Percentiles rank a stretch among this genome's conserved stretches.
phyloP scores from a whole-genome alignment of 148 eudicot species.

The Fallopia convolvulus region DNA sequence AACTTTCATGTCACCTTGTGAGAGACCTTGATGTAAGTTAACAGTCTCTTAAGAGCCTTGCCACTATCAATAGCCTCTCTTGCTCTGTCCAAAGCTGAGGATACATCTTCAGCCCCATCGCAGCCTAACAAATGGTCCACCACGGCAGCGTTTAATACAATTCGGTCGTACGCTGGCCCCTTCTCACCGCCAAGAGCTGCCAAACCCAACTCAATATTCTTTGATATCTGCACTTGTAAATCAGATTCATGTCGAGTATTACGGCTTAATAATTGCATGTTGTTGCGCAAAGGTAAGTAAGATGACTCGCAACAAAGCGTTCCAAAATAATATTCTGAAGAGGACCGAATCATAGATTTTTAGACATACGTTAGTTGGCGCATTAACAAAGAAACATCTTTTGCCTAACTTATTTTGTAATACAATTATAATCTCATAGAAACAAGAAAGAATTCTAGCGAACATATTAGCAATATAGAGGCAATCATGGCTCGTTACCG shows the following conservation, averaged over 20 bases:
- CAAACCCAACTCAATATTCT: slow-evolving; percentile 84
- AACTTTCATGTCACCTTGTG: slow-evolving; percentile 34
- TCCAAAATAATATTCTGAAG: background rate
- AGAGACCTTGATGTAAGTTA: slow-evolving; percentile 65
- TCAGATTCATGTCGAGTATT: background rate
- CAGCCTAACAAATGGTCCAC: slow-evolving; percentile 93
- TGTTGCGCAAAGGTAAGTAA: background rate
- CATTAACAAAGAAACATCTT: background rate
- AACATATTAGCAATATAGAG: background rate
- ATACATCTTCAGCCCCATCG: slow-evolving; percentile 71
- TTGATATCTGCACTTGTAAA: slow-evolving; percentile 45
- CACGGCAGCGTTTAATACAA: slow-evolving; percentile 77
- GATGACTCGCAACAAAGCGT: background rate
- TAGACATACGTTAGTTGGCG: background rate
- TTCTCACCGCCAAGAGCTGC: slow-evolving; percentile 86
- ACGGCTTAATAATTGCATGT: background rate
- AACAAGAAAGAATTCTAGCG: background rate
- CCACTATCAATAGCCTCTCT: slow-evolving; percentile 95
- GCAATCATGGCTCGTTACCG: slow-evolving; percentile 30
- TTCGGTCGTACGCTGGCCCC: slow-evolving; percentile 91
- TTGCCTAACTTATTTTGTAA: background rate
- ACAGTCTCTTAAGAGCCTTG: slow-evolving; percentile 60
- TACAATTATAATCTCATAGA: background rate
- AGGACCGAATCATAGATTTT: background rate
- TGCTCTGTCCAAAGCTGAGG: slow-evolving; percentile 69